Base-by-base conservation (phyloP, 1,284 basidiomycete genomes). In the Volvariella volvacea region DNA sequence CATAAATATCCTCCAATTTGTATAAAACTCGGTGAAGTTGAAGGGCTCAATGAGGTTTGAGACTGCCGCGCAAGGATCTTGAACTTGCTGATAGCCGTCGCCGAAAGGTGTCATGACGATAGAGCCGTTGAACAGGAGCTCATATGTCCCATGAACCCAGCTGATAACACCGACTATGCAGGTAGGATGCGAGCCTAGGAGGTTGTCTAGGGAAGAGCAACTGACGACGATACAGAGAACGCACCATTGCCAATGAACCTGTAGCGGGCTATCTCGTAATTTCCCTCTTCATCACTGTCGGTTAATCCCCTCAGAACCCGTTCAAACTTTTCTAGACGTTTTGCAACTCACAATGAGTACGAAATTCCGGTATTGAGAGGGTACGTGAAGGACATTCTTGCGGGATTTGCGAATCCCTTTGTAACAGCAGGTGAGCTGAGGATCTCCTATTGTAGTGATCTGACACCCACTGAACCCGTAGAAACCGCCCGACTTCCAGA, bases 341-440 rank as follows among this genome's bases (percentile, higher is more conserved):
- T 28, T 12, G 92, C 89, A 95, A 95, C 88, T 63, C 56, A 92
- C 90, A 96, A 95, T 15, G 91, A 89, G 61, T 79, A 91, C 3
- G 87, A 83, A 17, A 93, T 74, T 32, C 93, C 93, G 4, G 91
- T 88, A 22, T 80, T 91, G 44, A 60, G 59, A 2, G 93, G 92
- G 59, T 92, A 92, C 37, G 48, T 80, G 66, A 97, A 96, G 2
- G 83, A 73, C 65, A 73, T 66, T 55, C 91, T 88, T 39, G 77
- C 72, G 1, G 93, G 92, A 58, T 84, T 80, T 36, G 86, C 90
- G 60, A 94, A 95, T 47, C 73, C 70, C 92, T 94, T 54, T 42
- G 1, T 9, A 16, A 12, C 19, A 40, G 38, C 15, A 46, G 32
- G 36, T 19, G 14, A 34, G n/a, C 30, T 2, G 22, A 1, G 12